These are phyloP conservation scores for Penicillium thymicola DNA, from an alignment of 2,329 filamentous ascomycete genomes.

Conservation along the genomic window DNA sequence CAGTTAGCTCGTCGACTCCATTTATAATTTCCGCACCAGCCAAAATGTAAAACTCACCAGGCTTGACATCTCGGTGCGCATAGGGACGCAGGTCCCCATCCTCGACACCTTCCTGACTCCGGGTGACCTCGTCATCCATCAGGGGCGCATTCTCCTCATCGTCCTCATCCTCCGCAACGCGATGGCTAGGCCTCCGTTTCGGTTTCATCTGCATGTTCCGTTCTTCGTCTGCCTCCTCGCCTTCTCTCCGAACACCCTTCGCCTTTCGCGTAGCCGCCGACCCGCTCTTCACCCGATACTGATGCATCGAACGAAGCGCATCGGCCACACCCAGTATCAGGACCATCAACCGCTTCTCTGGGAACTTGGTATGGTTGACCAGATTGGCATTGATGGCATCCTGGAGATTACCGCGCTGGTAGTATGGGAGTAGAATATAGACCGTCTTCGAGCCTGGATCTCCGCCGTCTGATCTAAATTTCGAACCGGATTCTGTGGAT, in stretches of 20 bases:
- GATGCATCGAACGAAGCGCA: constrained; percentile 85
- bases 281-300: constrained; percentile 66
- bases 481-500: constrained; percentile 63
- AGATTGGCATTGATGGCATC: constrained; percentile 98
- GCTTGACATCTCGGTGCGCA: constrained; percentile 95
- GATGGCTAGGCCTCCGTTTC: constrained; percentile 44
- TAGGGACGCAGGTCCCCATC: constrained; percentile 74
- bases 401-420: constrained; percentile 89
- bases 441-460: constrained; percentile 78
- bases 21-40: not conserved
- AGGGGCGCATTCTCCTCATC: constrained; percentile 78
- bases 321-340: constrained; percentile 89
- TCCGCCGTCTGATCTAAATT: constrained; percentile 55
- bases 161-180: constrained; percentile 62
- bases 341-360: constrained; percentile 81
- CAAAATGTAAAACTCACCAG: constrained; percentile 56
- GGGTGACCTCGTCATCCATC: constrained; percentile 72
- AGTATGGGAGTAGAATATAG: constrained; percentile 94
- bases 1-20: not conserved
- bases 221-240: constrained; percentile 52
- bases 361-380: constrained; percentile 89
- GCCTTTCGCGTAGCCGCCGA: constrained; percentile 54
- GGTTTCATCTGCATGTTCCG: constrained; percentile 37
- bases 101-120: constrained; percentile 64
- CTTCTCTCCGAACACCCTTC: constrained; percentile 54